phyloP scores from a whole-genome alignment of 192 early-diverging fungal species.

The Umbelopsis vinacea region DNA sequence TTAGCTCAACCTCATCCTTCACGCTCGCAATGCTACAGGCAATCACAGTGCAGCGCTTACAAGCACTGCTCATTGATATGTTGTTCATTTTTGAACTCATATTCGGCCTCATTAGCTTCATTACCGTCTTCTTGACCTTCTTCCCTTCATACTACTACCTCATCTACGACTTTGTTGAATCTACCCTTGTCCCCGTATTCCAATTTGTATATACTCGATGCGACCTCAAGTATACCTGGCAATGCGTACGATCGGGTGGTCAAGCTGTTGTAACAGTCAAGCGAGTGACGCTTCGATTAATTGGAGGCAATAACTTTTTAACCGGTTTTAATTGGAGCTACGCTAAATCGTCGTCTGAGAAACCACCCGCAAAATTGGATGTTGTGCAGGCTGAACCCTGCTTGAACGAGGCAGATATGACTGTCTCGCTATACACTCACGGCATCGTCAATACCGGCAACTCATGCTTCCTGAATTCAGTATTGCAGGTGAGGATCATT shows the following conservation, averaged over 20 bases:
- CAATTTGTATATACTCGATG: slow-evolving; percentile 19
- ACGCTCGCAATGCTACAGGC: slow-evolving; percentile 2
- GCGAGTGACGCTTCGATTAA: neutral
- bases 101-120: slow-evolving; percentile 18
- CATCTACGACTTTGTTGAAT: slow-evolving; percentile 17
- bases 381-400: neutral
- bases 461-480: slow-evolving; percentile 94
- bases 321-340: slow-evolving; percentile 17
- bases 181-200: slow-evolving; percentile 6
- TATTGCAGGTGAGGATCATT: slow-evolving; percentile 70
- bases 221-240: slow-evolving; percentile 13
- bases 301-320: slow-evolving; percentile 22
- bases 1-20: neutral
- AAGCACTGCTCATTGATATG: slow-evolving; percentile 11
- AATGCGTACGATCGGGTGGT: slow-evolving; percentile 6
- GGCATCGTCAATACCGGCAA: slow-evolving; percentile 92
- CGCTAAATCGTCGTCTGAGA: neutral
- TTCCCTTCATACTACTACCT: slow-evolving; percentile 17
- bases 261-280: slow-evolving; percentile 11
- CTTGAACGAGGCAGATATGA: neutral
- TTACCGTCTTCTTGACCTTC: slow-evolving; percentile 18
- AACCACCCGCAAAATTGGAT: neutral
- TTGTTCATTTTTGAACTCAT: slow-evolving; percentile 20
- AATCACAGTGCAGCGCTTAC: slow-evolving; percentile 5
- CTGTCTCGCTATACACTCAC: slow-evolving; percentile 36